These are phyloP conservation scores for Phytophthora capsici DNA, from an alignment of 352 stramenopile genomes.

Conservation along the genomic window DNA sequence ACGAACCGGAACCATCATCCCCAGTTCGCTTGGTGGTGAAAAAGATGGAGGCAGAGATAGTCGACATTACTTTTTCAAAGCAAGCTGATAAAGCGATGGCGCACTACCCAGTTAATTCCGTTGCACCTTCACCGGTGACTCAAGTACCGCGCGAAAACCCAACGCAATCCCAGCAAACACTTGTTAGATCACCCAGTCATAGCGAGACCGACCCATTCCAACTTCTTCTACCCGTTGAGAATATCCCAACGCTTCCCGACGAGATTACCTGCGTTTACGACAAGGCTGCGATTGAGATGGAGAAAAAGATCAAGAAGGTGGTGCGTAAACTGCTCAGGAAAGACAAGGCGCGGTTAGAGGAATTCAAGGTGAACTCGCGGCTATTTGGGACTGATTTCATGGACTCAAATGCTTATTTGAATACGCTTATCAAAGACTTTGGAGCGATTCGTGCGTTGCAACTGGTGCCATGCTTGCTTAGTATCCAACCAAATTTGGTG, in stretches of 20 bases:
- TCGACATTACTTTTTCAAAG: neutral
- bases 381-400: slow-evolving; percentile 85
- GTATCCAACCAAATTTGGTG: slow-evolving; percentile 65
- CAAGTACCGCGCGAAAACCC: neutral
- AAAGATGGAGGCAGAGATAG: slow-evolving; percentile 13
- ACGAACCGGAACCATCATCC: neutral
- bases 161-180: neutral
- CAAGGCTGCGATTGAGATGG: slow-evolving; percentile 62
- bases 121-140: neutral
- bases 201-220: slow-evolving; percentile 54
- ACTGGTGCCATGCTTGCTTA: slow-evolving; percentile 70
- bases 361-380: slow-evolving; percentile 85
- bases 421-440: slow-evolving; percentile 73
- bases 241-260: slow-evolving; percentile 56
- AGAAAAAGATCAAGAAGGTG: slow-evolving; percentile 76
- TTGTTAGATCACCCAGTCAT: neutral
- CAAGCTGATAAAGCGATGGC: neutral
- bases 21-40: slow-evolving; percentile 4
- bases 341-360: slow-evolving; percentile 61
- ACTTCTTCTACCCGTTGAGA: slow-evolving; percentile 54
- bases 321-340: slow-evolving; percentile 75
- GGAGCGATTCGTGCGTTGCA: slow-evolving; percentile 59
- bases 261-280: slow-evolving; percentile 69
- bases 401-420: slow-evolving; percentile 70
- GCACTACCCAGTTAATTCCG: neutral